Conservation (phyloP, 2,329 filamentous ascomycete species). For the Clarireedia hainanense region DNA sequence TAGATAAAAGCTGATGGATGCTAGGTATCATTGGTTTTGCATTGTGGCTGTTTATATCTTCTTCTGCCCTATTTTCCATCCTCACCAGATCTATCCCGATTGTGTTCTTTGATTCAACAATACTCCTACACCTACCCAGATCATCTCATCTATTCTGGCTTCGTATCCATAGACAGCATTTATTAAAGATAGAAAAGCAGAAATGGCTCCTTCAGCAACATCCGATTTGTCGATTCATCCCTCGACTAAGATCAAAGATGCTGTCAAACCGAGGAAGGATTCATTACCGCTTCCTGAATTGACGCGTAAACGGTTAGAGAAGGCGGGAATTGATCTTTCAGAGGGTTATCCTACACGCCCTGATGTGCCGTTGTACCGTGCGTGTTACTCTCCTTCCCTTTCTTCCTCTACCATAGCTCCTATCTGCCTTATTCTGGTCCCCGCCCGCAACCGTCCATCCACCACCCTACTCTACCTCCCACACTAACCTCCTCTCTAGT, state of each 20-base stretch:
- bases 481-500: constrained; percentile 27
- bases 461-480: neutral
- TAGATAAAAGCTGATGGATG: no score
- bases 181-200: no score
- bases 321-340: constrained; percentile 61
- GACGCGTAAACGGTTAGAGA: constrained; percentile 51
- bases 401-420: neutral
- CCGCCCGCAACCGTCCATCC: neutral
- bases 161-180: no score
- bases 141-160: no score
- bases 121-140: no score
- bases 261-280: constrained; percentile 40
- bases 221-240: neutral
- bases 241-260: neutral
- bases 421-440: neutral
- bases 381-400: neutral
- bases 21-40: neutral
- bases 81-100: neutral
- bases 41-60: neutral
- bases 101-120: no score
- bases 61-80: neutral
- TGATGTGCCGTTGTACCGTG: constrained; percentile 51
- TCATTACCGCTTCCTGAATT: constrained; percentile 52
- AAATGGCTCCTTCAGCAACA: neutral
- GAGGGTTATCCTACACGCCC: constrained; percentile 66